A percentile compares a stretch with the other conserved stretches of the same genome.
These are phyloP conservation scores for Fomitiporia mediterranea DNA, from an alignment of 1,284 basidiomycete species.

Conservation along the genomic window DNA sequence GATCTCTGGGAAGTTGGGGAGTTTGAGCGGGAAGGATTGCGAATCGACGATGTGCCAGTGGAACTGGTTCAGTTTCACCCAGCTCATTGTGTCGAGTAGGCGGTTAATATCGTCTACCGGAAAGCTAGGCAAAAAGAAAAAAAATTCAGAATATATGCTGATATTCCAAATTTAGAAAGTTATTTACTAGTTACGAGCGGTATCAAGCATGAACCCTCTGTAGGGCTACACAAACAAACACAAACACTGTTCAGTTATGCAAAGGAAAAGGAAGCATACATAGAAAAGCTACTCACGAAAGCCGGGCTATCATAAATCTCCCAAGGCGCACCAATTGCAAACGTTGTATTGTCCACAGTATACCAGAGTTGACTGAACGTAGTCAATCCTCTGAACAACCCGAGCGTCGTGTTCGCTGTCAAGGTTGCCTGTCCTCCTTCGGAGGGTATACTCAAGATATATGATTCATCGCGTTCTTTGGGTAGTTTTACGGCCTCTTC, in stretches of 20 bases:
- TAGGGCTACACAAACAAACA: conserved; percentile 45
- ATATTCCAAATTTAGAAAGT: too few species aligned
- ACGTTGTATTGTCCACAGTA: conserved; percentile 42
- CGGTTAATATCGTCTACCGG: conserved; percentile 63
- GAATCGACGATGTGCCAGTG: conserved; percentile 81
- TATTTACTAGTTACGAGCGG: conserved; percentile 57
- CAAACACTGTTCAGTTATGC: background rate
- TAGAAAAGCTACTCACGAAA: conserved; percentile 46
- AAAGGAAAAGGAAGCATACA: too few species aligned
- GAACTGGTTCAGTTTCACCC: conserved; percentile 79
- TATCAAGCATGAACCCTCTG: conserved; percentile 83
- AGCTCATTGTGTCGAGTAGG: conserved; percentile 81
- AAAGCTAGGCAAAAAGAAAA: conserved; percentile 42
- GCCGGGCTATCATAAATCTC: conserved; percentile 59
- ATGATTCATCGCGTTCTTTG: conserved; percentile 58
- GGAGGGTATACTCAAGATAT: conserved; percentile 56
- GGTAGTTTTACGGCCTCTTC: conserved; percentile 52
- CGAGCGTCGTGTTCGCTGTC: conserved; percentile 68
- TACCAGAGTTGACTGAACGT: conserved; percentile 83
- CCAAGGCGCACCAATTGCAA: conserved; percentile 57
- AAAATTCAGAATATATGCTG: background rate
- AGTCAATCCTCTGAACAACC: conserved; percentile 75
- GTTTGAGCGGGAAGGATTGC: conserved; percentile 70
- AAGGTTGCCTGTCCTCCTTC: conserved; percentile 59
- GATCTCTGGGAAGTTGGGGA: conserved; percentile 61